phyloP scores from a whole-genome alignment of 75 land plant genomes.

The Cryptomeria japonica region DNA sequence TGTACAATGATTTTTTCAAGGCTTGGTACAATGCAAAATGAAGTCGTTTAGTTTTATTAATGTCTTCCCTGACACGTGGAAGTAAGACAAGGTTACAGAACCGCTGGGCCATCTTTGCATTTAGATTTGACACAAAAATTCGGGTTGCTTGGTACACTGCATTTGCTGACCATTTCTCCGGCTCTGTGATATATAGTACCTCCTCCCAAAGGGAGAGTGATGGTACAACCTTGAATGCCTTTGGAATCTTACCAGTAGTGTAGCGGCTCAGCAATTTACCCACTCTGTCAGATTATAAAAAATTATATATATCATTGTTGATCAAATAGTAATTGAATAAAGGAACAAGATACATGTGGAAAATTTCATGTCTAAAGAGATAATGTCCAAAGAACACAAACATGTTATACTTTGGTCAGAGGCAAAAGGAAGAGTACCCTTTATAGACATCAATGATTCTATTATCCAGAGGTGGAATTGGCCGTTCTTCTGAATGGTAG shows the following conservation, averaged over 20 bases:
- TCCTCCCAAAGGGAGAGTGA: conserved; percentile 78
- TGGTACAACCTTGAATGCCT: conserved; percentile 88
- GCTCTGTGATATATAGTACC: conserved; percentile 83
- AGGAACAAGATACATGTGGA: neutral
- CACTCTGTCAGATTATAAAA: conserved; percentile 45
- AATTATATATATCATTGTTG: neutral
- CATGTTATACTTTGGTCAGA: neutral
- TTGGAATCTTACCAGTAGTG: conserved; percentile 87
- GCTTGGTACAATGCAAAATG: conserved; percentile 89
- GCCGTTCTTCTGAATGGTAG: conserved; percentile 39
- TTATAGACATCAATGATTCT: conserved; percentile 70
- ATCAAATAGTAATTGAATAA: neutral
- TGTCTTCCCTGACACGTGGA: conserved; percentile 87
- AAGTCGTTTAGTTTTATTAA: conserved; percentile 75
- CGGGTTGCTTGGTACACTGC: conserved; percentile 94
- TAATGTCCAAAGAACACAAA: neutral
- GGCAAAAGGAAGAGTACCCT: conserved; percentile 38
- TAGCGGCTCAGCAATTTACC: conserved; percentile 75
- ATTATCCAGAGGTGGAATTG: conserved; percentile 72
- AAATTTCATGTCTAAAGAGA: neutral
- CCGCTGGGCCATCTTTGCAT: conserved; percentile 73
- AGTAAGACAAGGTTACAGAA: conserved; percentile 88
- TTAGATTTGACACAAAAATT: conserved; percentile 87
- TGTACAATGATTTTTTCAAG: conserved; percentile 83
- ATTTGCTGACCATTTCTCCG: conserved; percentile 95